phyloP scores from a whole-genome alignment of 176 grass and related monocot genomes.

The Melocanna baccifera region DNA sequence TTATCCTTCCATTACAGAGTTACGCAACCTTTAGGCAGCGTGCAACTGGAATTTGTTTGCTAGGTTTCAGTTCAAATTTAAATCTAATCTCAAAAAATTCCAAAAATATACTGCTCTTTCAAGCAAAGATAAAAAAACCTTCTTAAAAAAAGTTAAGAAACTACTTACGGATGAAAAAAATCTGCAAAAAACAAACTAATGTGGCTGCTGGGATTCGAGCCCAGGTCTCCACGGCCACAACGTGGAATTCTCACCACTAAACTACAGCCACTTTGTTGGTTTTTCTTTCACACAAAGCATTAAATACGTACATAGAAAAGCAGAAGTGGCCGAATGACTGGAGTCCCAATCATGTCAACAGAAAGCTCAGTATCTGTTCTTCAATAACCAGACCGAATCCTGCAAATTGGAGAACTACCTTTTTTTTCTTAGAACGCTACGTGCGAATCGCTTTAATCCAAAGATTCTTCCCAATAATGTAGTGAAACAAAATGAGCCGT shows the following conservation, averaged over 20 bases:
- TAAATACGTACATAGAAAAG: no score
- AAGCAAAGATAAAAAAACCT: no score
- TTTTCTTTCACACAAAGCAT: accelerated
- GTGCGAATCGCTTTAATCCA: background rate
- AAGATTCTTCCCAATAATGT: background rate
- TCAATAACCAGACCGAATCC: background rate
- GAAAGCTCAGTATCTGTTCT: background rate
- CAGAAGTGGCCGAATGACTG: background rate
- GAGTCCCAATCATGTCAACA: background rate
- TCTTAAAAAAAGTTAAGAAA: background rate
- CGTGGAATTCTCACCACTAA: constrained; percentile 98
- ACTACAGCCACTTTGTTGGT: constrained; percentile 50
- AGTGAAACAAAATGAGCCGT: background rate
- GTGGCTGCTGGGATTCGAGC: constrained; percentile 98
- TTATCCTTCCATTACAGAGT: no score
- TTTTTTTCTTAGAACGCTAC: background rate
- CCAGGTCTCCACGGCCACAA: constrained; percentile 94
- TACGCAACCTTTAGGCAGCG: no score
- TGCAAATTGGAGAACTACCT: background rate
- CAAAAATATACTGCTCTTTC: background rate
- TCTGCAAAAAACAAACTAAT: background rate
- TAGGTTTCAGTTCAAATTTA: no score
- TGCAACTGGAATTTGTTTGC: no score
- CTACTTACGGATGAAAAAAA: background rate
- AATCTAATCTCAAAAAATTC: background rate